Percentiles rank a stretch among this genome's conserved stretches.
Conservation (phyloP, 805 yeast species). For the Priceomyces medius region DNA sequence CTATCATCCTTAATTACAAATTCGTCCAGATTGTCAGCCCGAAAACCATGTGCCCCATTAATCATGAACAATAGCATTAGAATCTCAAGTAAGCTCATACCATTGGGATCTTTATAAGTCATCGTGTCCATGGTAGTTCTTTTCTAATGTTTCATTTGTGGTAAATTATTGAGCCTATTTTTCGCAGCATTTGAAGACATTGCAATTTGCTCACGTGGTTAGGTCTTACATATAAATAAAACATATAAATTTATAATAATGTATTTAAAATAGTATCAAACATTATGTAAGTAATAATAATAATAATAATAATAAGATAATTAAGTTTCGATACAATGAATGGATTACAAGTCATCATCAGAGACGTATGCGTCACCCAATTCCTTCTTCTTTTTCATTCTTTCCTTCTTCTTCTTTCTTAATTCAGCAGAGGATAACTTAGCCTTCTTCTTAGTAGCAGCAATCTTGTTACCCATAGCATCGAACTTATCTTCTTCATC, state of each 20-base stretch:
- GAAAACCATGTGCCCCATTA: no score
- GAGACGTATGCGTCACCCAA: constrained; percentile 99
- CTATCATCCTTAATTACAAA: not conserved
- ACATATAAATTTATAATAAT: constrained; percentile 1
- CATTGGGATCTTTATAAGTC: no score
- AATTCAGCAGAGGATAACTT: constrained; percentile 98
- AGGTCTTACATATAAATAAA: no score
- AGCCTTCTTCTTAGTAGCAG: constrained; percentile 91
- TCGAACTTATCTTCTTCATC: constrained; percentile 98
- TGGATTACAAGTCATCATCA: constrained; percentile 58
- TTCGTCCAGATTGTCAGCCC: no score
- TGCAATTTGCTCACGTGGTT: no score
- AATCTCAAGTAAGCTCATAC: no score
- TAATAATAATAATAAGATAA: not conserved
- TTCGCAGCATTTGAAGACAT: no score
- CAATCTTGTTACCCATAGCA: constrained; percentile 99
- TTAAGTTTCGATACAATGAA: not conserved
- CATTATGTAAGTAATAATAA: constrained; percentile 1
- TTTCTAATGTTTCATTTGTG: no score
- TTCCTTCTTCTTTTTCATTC: constrained; percentile 99
- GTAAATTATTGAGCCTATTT: no score
- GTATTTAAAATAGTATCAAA: constrained; percentile 3
- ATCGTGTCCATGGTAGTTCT: no score
- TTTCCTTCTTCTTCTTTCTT: constrained; percentile 99
- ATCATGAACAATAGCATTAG: no score